Conservation (phyloP, 1,284 basidiomycete genomes). For the Cryptococcus sp. region DNA sequence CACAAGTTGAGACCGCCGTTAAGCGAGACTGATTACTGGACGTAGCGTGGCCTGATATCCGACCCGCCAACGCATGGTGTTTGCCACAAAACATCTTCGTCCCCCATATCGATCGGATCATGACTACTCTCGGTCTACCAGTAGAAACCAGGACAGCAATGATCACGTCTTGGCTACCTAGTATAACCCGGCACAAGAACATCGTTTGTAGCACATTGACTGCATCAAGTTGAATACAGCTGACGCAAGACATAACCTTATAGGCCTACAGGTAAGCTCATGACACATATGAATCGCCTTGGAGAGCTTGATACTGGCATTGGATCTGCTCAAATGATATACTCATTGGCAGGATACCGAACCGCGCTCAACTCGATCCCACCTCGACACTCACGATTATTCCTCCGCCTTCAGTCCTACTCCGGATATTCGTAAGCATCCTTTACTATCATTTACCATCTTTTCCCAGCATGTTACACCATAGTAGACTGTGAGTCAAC, state of each 20-base stretch:
- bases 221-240: not conserved
- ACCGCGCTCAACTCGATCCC: slow-evolving; percentile 36
- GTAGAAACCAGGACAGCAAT: slow-evolving; percentile 42
- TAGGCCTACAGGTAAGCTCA: slow-evolving; percentile 40
- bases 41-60: slow-evolving; percentile 45
- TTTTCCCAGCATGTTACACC: no score
- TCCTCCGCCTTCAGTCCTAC: slow-evolving; percentile 38
- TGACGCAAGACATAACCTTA: slow-evolving; percentile 1
- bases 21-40: not conserved
- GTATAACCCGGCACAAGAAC: slow-evolving; percentile 40
- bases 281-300: no score
- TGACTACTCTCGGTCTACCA: slow-evolving; percentile 39
- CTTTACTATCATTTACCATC: no score
- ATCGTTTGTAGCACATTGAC: no score
- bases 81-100: slow-evolving; percentile 42
- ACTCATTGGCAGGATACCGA: slow-evolving; percentile 35
- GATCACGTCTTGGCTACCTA: slow-evolving; percentile 48
- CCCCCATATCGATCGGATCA: slow-evolving; percentile 47
- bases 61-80: slow-evolving; percentile 40
- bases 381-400: slow-evolving; percentile 34
- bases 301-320: no score
- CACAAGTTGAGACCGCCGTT: not conserved
- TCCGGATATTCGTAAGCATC: slow-evolving; percentile 46
- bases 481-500: no score
- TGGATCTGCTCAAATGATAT: slow-evolving; percentile 1